Evolutionary conservation across 371 early-diverging fungal genomes (phyloP).

Genomic region (Mycotypha africana): DNA sequence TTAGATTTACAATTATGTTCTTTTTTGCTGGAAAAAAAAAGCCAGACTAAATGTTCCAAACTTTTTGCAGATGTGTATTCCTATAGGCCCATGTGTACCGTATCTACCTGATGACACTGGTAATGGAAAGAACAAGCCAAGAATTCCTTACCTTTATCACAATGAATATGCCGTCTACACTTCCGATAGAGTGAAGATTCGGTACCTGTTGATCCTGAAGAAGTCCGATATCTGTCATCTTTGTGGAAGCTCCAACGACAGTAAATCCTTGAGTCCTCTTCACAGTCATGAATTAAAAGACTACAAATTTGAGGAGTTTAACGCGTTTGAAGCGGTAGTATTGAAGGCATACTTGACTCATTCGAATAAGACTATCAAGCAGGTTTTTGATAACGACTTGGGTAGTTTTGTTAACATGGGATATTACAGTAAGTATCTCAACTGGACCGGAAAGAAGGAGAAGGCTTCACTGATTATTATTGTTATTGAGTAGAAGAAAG

Average conservation of each 20-base stretch:
- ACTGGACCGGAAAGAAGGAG: not conserved
- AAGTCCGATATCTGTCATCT: constrained; percentile 34
- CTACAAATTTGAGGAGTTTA: constrained; percentile 8
- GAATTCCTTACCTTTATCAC: constrained; percentile 16
- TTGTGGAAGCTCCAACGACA: constrained; percentile 13
- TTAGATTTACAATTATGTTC: not conserved
- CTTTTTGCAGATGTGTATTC: constrained; percentile 30
- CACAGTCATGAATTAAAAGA: constrained; percentile 9
- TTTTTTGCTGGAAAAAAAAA: not conserved
- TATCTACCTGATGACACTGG: not conserved
- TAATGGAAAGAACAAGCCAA: not conserved
- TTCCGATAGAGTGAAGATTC: constrained; percentile 43
- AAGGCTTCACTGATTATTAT: not conserved
- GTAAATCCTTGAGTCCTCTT: constrained; percentile 14
- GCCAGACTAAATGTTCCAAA: not conserved
- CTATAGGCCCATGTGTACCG: constrained; percentile 34
- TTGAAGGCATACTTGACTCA: constrained; percentile 20
- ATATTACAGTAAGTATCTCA: constrained; percentile 25
- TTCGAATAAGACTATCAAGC: constrained; percentile 10
- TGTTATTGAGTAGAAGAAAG: constrained; percentile 11
- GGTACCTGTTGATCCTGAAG: constrained; percentile 47
- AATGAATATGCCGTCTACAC: constrained; percentile 61
- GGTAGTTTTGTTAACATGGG: constrained; percentile 10
- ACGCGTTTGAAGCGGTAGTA: constrained; percentile 20
- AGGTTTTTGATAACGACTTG: constrained; percentile 20